phyloP scores from a whole-genome alignment of 2,329 filamentous ascomycete species.

The Calonectria montana region DNA sequence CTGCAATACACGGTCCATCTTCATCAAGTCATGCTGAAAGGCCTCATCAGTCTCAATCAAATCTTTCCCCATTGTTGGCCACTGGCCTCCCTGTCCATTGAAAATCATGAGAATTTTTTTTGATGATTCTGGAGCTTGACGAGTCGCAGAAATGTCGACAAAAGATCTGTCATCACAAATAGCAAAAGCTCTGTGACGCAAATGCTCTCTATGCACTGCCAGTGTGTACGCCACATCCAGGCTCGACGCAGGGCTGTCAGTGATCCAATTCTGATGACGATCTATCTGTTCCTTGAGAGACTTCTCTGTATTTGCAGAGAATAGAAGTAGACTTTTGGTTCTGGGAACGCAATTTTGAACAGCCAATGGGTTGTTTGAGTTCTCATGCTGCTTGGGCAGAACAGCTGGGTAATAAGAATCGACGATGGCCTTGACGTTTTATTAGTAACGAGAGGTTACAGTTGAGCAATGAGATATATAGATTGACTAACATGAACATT shows the following conservation, averaged over 20 bases:
- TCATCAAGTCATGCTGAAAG: neutral
- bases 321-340: neutral
- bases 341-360: neutral
- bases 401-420: neutral
- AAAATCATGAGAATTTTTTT: slow-evolving; percentile 39
- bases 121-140: no score
- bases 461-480: no score
- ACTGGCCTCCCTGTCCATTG: slow-evolving; percentile 50
- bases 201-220: neutral
- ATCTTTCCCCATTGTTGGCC: slow-evolving; percentile 44
- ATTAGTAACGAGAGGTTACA: no score
- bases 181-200: neutral
- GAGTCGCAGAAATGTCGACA: neutral
- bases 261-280: neutral
- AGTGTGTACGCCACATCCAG: slow-evolving; percentile 4
- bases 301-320: neutral
- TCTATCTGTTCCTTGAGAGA: neutral
- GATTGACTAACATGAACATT: slow-evolving; percentile 45
- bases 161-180: neutral
- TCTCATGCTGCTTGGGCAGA: neutral
- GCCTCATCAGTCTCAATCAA: slow-evolving; percentile 19
- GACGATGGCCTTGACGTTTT: slow-evolving; percentile 5
- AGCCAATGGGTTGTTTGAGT: no score
- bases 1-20: no score
- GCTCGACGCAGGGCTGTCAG: neutral